Base-by-base conservation (phyloP, 345 rosid species). In the Populus ilicifolia region DNA sequence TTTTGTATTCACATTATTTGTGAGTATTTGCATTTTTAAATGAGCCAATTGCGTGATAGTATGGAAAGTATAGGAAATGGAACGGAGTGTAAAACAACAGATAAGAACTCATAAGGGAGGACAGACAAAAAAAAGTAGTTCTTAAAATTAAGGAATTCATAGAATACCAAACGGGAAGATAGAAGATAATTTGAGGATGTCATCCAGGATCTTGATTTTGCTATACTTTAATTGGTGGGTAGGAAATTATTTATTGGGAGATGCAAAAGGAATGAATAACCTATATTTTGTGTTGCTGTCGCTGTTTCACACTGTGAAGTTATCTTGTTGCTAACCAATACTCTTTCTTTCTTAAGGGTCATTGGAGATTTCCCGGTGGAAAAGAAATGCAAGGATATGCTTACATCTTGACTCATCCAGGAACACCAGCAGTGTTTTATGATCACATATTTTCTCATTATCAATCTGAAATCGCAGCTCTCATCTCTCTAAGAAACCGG, bases 361-460 rank as follows among this genome's bases (percentile, higher is more conserved):
- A 95, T 33, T 95, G 99, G 98, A 90, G 98, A 85, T 95, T 95
- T 85, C 99, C 99, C 6, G 79, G 81, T n/a, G 97, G 94, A 63
- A 93, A 90, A 73, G 98, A 95, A 86, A 90, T 95, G 97, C 99
- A 93, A 87, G 99, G 99, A 80, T 95, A 95, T 80, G 99, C 97
- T 35, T 95, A 95, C 84, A 93, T 89, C 79, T 67, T 95, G 83
- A 95, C 99, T 74, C 99, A 95, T 87, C 96, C 99, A 75, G 99
- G 99, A 83, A 95, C 98, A 29, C 99, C 99, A 17, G 88, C 98
- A 0, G 94, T 95, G 63, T 95, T 93, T 86, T 92, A 80, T 82
- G 98, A 95, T 69, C 99, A 95, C 81, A 18, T 93, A 71, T 92
- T 88, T 83, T 92, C 96, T 63, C 85, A 88, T 77, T 83, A 92